Evolutionary conservation across 2,329 filamentous ascomycete species (phyloP).

Genomic region (Epichloe uncinata): DNA sequence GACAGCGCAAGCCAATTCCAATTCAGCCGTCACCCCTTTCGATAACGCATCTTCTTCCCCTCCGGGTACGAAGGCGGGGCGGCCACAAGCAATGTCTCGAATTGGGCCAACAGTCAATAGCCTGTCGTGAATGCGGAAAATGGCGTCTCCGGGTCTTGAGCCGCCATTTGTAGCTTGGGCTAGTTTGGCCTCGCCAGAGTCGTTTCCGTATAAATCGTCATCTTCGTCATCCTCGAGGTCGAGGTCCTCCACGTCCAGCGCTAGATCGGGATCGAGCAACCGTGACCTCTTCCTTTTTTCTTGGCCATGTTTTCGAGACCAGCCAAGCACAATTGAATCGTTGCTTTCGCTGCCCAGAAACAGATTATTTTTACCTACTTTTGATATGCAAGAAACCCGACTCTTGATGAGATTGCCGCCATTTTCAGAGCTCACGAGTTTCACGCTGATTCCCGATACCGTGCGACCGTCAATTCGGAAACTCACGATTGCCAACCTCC

Average conservation of each 20-base stretch:
- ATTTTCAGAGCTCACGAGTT: constrained; percentile 45
- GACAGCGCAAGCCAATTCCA: constrained; percentile 46
- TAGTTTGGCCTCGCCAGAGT: constrained; percentile 46
- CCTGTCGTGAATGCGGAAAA: constrained; percentile 64
- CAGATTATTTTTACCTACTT: constrained; percentile 52
- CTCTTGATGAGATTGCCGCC: constrained; percentile 50
- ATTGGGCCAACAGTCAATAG: constrained; percentile 71
- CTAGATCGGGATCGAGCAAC: constrained; percentile 38
- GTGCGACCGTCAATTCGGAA: constrained; percentile 86
- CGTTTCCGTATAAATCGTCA: constrained; percentile 48
- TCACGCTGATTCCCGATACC: constrained; percentile 73
- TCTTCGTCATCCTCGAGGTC: constrained; percentile 50
- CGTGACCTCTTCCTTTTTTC: constrained; percentile 51
- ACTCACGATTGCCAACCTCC: constrained; percentile 58
- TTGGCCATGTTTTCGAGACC: constrained; percentile 53
- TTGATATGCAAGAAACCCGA: constrained; percentile 55
- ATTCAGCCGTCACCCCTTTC: constrained; percentile 37
- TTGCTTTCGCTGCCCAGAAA: constrained; percentile 79
- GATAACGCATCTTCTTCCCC: constrained; percentile 29
- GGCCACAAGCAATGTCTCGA: constrained; percentile 58
- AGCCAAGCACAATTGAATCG: constrained; percentile 71
- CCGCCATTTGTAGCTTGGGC: constrained; percentile 26
- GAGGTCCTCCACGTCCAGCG: constrained; percentile 36
- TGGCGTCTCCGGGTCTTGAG: constrained; percentile 48
- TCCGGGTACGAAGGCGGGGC: constrained; percentile 29